Conservation (phyloP, 148 eudicot genomes). For the Selenicereus undatus region DNA sequence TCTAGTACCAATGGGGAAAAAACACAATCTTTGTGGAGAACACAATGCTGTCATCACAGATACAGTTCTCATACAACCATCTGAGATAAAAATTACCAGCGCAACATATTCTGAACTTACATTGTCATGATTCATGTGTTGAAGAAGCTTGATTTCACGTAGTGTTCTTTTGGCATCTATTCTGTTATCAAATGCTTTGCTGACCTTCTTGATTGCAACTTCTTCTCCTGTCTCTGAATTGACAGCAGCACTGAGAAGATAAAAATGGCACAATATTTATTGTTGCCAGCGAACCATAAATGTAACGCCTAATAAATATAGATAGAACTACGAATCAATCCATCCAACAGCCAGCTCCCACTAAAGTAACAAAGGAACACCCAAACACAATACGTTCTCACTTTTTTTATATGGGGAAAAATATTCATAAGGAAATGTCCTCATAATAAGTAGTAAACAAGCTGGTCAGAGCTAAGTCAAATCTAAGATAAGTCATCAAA, state of each 20-base stretch:
- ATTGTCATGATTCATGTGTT: constrained; percentile 81
- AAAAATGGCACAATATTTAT: constrained; percentile 14
- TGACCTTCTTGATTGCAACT: constrained; percentile 85
- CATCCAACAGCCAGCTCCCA: not conserved
- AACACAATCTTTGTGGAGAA: not conserved
- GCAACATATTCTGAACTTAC: constrained; percentile 33
- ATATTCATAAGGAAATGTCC: not conserved
- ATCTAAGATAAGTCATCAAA: no score
- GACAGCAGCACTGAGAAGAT: constrained; percentile 59
- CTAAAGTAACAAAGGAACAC: not conserved
- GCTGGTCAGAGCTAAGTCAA: no score
- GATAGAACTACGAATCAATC: not conserved
- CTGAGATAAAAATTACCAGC: not conserved
- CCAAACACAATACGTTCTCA: no score
- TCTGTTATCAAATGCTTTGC: constrained; percentile 73
- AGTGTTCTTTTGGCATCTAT: constrained; percentile 85
- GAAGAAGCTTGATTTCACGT: constrained; percentile 77
- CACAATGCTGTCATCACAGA: not conserved
- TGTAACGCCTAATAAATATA: not conserved
- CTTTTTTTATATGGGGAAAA: no score
- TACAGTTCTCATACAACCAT: not conserved
- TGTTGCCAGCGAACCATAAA: not conserved
- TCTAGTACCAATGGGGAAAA: not conserved
- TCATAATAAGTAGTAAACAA: no score
- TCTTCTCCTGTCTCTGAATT: constrained; percentile 73